phyloP scores from a whole-genome alignment of 805 yeast species.

The Yarrowia hollandica region DNA sequence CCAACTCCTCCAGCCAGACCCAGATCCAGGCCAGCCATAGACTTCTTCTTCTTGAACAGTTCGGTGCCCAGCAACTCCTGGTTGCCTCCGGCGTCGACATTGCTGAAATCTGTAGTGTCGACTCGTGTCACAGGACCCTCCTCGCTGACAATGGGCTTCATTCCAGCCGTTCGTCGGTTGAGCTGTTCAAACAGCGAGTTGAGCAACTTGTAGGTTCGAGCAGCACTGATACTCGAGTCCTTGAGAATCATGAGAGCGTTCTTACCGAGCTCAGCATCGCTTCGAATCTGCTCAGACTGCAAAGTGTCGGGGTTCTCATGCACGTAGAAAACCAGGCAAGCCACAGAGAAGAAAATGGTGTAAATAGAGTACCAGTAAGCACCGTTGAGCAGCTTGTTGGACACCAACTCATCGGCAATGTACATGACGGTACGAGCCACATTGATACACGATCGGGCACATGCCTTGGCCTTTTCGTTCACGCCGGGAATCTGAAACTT shows the following conservation, averaged over 20 bases:
- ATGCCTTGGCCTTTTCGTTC: slow-evolving; percentile 62
- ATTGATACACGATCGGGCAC: slow-evolving; percentile 80
- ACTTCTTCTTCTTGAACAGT: slow-evolving; percentile 5
- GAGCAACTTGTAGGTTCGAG: slow-evolving; percentile 74
- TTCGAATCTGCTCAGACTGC: slow-evolving; percentile 48
- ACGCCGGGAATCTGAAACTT: slow-evolving; percentile 41
- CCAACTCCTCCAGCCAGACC: background rate
- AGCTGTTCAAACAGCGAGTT: slow-evolving; percentile 54
- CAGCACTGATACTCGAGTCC: slow-evolving; percentile 73
- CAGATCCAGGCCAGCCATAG: slow-evolving; percentile 2
- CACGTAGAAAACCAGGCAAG: slow-evolving; percentile 78
- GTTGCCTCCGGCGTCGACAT: slow-evolving; percentile 15
- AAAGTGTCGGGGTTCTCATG: slow-evolving; percentile 49
- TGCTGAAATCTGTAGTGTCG: slow-evolving; percentile 23
- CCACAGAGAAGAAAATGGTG: slow-evolving; percentile 84
- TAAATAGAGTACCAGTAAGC: slow-evolving; percentile 92
- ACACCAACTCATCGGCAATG: slow-evolving; percentile 76
- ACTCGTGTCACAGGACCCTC: slow-evolving; percentile 18
- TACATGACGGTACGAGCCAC: slow-evolving; percentile 81
- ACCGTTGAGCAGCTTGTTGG: slow-evolving; percentile 68
- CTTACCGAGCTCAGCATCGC: slow-evolving; percentile 81
- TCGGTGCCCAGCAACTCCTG: slow-evolving; percentile 7
- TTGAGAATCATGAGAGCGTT: slow-evolving; percentile 68
- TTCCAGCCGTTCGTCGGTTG: slow-evolving; percentile 33
- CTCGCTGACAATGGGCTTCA: slow-evolving; percentile 16